Evolutionary conservation across 768 basidiomycete species (phyloP).

Genomic region (Boletus eberwhitei): DNA sequence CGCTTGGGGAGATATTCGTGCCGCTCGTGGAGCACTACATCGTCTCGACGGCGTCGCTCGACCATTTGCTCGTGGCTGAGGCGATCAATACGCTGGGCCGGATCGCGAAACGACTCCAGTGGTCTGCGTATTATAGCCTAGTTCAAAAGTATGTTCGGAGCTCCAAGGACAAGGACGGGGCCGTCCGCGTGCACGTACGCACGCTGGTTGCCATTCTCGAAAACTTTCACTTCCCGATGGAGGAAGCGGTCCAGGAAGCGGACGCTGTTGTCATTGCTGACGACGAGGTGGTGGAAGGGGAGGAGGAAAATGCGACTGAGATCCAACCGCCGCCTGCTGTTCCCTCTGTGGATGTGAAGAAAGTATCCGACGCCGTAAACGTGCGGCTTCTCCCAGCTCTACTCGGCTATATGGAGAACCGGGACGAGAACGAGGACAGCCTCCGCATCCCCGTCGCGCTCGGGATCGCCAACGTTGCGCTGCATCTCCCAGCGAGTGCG

Average conservation of each 20-base stretch:
- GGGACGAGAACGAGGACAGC: conserved; percentile 79
- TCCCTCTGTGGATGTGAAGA: conserved; percentile 22
- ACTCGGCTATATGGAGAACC: conserved; percentile 76
- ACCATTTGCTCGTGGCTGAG: conserved; percentile 89
- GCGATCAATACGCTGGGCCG: conserved; percentile 77
- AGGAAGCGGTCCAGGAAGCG: conserved; percentile 42
- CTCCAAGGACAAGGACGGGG: conserved; percentile 60
- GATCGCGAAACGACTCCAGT: conserved; percentile 71
- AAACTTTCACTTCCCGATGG: conserved; percentile 89
- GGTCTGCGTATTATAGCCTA: conserved; percentile 79
- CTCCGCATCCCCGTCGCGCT: conserved; percentile 86
- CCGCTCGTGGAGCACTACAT: conserved; percentile 86
- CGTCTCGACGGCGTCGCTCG: conserved; percentile 52
- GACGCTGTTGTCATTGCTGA: conserved; percentile 30
- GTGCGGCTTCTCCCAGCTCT: conserved; percentile 74
- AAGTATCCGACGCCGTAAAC: conserved; percentile 75
- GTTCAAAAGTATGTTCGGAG: conserved; percentile 80
- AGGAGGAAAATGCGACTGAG: conserved; percentile 24
- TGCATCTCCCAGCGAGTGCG: conserved; percentile 63
- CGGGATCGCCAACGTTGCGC: conserved; percentile 82
- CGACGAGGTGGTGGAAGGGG: conserved; percentile 27
- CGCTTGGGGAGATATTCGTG: conserved; percentile 77
- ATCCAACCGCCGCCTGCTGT: background rate
- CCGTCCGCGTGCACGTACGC: conserved; percentile 81
- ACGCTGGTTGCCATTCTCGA: conserved; percentile 81